Base-by-base conservation (phyloP, 331 rosid genomes). In the Stylosanthes scabra region DNA sequence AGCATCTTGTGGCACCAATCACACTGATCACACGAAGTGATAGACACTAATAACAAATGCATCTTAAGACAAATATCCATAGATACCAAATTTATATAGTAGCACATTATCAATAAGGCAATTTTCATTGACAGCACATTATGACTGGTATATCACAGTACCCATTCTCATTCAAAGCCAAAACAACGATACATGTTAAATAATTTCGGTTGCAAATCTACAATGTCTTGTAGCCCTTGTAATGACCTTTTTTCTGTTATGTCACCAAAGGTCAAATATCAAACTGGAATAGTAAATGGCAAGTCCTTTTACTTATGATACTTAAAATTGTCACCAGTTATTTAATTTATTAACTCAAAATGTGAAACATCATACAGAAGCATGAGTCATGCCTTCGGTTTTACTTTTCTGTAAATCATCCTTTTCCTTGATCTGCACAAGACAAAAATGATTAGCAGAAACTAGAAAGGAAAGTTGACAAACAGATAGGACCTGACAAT, bases 341-440 rank as follows among this genome's bases (percentile, higher is more conserved):
- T 44, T 78, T 70, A 63, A 14, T n/a, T 14, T 46, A 8, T 44
- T 27, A 11, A 65, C 34, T 41, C 11, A 60, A 54, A 28, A 27
- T 20, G 34, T 56, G 52, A 59, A 80, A 70, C 44, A 64, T 31
- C 62, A 58, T 29, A 46, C 41, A 29, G 77, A 72, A 66, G 67
- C 31, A 45, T 51, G 57, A 70, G 58, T 58, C 79, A 70, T 78
- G 77, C 88, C 96, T 75, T 80, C 82, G 59, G 59, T 50, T 59
- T 81, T 70, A 74, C 78, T 79, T 58, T 70, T 75, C 79, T 45
- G 72, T 57, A 55, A 80, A 41, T 59, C 70, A 60, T 28, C 60
- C 59, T 40, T 83, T 64, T 78, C 87, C 47, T 49, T 79, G 61
- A 70, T 87, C 97, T 91, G 90, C 76, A 82, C 59, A 76, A 71